Conservation (phyloP, 176 grass and related monocot genomes). For the Rhynchospora breviuscula region DNA sequence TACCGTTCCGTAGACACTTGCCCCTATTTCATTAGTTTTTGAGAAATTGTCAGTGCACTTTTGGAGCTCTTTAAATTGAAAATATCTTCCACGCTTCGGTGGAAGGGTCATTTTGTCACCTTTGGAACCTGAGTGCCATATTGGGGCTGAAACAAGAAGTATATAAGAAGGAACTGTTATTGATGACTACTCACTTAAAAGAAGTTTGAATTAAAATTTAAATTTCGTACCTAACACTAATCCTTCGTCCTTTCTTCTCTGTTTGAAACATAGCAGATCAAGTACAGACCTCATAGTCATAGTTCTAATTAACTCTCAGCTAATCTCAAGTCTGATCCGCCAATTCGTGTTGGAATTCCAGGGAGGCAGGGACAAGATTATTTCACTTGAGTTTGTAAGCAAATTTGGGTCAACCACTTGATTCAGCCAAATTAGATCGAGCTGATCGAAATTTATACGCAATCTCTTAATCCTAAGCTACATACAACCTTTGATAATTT, state of each 20-base stretch:
- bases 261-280: background rate
- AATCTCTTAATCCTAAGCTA: no score
- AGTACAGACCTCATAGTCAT: background rate
- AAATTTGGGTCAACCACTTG: no score
- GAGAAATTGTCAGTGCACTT: conserved; percentile 56
- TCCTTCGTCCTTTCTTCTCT: background rate
- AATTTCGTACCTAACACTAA: background rate
- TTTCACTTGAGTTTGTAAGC: no score
- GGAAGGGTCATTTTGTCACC: conserved; percentile 41
- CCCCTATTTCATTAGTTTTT: conserved; percentile 44
- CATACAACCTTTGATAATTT: no score
- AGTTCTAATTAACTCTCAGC: no score
- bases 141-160: conserved; percentile 24
- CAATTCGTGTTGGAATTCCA: no score
- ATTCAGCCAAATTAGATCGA: no score
- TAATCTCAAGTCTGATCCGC: background rate
- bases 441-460: no score
- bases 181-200: background rate
- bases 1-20: conserved; percentile 68
- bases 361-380: no score
- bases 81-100: conserved; percentile 59
- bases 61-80: conserved; percentile 60
- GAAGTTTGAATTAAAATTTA: background rate
- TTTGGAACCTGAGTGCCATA: conserved; percentile 33
- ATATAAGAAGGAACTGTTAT: background rate